Evolutionary conservation across 495 filamentous ascomycete genomes (phyloP), one percentile per base, ranked within the genome.

Genomic region (Penicillium parvum): DNA sequence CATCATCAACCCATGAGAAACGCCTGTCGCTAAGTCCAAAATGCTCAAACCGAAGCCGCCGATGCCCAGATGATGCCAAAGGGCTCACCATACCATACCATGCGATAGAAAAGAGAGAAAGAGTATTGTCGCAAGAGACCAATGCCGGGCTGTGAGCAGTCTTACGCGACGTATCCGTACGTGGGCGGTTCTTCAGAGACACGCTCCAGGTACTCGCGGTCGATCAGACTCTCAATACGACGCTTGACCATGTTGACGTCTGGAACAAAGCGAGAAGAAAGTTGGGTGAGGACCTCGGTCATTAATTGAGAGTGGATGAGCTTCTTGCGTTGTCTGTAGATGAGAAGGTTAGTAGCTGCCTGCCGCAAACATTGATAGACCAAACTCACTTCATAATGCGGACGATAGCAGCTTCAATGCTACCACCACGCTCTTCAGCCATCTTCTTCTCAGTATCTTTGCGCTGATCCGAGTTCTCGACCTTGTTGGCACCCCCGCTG

Each of bases 191-290:
- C 78, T 21, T 82, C 79, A 14, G 89, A 85, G 0, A 91, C 70
- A 18, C 92, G 81, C 63, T 95, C 91, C n/a, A 99, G 66, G 55
- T 96, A 99, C 57, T 99, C 92, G 32, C 90, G 77, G 47, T 85
- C 83, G 38, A 99, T 92, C 49, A 99, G 64, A 52, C 84, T 86
- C 61, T 99, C 92, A 43, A 99, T 88, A n/a, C 86, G 80, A 57
- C 80, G 83, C 72, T 99, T 99, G 66, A 97, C 84, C 75, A 97
- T 86, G 27, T 75, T 74, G 22, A 96, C 74, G 45, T 97, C 91
- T 0, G 92, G 94, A 44, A 83, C 83, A 69, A 99, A 99, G 38
- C 90, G 83, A 17, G 70, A 58, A 1, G 78, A 71, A 2, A 97
- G 73, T 58, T 95, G 88, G 32, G 75, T 71, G 42, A 99, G 83